phyloP scores from a whole-genome alignment of 2,329 filamentous ascomycete species.

The Polytolypa hystricis region DNA sequence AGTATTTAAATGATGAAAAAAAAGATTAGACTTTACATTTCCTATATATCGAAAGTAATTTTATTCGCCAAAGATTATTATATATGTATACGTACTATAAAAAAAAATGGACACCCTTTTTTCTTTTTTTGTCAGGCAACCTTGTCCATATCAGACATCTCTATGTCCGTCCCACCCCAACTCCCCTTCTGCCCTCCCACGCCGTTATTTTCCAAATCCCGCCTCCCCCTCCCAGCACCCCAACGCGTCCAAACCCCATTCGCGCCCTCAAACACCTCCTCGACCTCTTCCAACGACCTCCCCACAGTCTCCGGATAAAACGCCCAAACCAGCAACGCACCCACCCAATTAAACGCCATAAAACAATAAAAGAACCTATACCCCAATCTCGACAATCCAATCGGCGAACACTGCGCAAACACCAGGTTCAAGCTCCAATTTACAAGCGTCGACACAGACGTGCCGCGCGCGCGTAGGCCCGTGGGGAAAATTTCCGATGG shows the following conservation, averaged over 20 bases:
- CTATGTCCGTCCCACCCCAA: too few relatives aligned
- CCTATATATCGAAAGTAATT: too few relatives aligned
- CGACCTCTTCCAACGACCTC: constrained; percentile 29
- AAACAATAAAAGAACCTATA: constrained; percentile 43
- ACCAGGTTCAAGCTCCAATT: constrained; percentile 39
- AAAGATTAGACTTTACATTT: too few relatives aligned
- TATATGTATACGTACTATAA: too few relatives aligned
- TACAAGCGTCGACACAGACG: constrained; percentile 29
- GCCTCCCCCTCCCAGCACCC: not conserved
- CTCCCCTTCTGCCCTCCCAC: too few relatives aligned
- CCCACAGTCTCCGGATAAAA: constrained; percentile 32
- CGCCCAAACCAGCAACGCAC: constrained; percentile 26
- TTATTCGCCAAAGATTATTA: too few relatives aligned
- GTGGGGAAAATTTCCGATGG: constrained; percentile 38
- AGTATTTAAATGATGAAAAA: too few relatives aligned
- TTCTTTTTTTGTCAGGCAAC: too few relatives aligned
- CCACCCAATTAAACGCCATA: constrained; percentile 39
- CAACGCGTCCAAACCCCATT: too few relatives aligned
- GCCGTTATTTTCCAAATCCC: not conserved
- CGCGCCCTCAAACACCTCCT: constrained; percentile 16
- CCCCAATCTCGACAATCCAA: constrained; percentile 31
- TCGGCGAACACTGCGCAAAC: constrained; percentile 40
- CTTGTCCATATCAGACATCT: too few relatives aligned
- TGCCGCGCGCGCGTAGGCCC: constrained; percentile 32
- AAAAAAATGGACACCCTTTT: too few relatives aligned